Conservation (phyloP, 2,329 filamentous ascomycete genomes). For the Mycosphaerella arachidis region DNA sequence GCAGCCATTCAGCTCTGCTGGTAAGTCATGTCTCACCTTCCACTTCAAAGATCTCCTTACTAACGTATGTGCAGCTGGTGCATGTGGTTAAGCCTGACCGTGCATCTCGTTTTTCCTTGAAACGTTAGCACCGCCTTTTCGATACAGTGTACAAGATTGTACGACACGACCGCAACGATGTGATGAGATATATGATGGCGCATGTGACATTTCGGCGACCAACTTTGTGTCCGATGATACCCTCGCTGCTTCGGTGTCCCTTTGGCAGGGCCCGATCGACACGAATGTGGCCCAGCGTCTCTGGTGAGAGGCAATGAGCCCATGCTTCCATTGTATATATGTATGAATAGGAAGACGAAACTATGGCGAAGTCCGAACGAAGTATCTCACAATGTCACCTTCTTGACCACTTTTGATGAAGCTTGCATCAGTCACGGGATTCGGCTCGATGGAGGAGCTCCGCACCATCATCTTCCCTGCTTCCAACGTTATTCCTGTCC, state of each 20-base stretch:
- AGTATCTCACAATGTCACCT: too few relatives aligned
- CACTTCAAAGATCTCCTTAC: neutral
- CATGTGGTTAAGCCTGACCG: constrained; percentile 5
- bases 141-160: neutral
- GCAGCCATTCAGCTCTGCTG: constrained; percentile 19
- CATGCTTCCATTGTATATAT: too few relatives aligned
- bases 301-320: too few relatives aligned
- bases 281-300: too few relatives aligned
- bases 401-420: too few relatives aligned
- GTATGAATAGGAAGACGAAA: too few relatives aligned
- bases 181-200: neutral
- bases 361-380: too few relatives aligned
- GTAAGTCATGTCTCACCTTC: constrained; percentile 16
- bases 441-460: too few relatives aligned
- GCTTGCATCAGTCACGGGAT: too few relatives aligned
- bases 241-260: constrained; percentile 3
- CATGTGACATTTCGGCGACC: neutral
- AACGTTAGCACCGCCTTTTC: neutral
- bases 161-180: constrained; percentile 1
- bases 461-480: too few relatives aligned
- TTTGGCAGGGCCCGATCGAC: too few relatives aligned
- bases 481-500: too few relatives aligned
- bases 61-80: constrained; percentile 5
- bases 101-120: neutral
- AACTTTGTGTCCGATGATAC: constrained; percentile 7